Evolutionary conservation across 306 rosid species (phyloP).

Genomic region (Citrullus colocynthis): DNA sequence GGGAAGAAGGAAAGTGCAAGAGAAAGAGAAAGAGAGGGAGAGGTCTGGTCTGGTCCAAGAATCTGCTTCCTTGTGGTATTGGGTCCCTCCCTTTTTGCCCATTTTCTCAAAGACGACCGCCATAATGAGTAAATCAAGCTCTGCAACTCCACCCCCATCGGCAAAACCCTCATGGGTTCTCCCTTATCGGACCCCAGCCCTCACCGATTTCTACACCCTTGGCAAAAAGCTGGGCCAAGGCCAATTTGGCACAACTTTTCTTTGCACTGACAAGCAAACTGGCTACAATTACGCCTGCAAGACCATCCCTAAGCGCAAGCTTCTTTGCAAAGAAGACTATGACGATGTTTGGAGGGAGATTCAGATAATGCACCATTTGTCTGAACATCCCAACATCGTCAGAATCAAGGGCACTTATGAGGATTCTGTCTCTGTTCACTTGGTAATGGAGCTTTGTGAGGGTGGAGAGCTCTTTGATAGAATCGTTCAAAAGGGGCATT

Average conservation of each 20-base stretch:
- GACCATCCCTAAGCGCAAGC: slow-evolving; percentile 39
- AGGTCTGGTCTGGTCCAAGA: neutral
- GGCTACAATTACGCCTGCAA: slow-evolving; percentile 30
- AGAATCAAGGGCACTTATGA: slow-evolving; percentile 32
- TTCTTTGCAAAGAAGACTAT: slow-evolving; percentile 25
- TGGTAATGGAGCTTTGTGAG: slow-evolving; percentile 36
- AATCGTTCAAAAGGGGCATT: slow-evolving; percentile 29
- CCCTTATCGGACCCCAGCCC: slow-evolving; percentile 25
- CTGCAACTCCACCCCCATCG: slow-evolving; percentile 7
- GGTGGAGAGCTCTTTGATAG: slow-evolving; percentile 41
- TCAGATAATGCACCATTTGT: slow-evolving; percentile 44
- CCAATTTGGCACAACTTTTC: slow-evolving; percentile 36
- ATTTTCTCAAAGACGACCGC: neutral
- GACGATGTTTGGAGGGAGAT: slow-evolving; percentile 40
- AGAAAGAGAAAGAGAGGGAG: neutral
- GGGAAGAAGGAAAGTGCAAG: neutral
- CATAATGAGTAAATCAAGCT: slow-evolving; percentile 23
- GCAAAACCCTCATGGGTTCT: slow-evolving; percentile 29
- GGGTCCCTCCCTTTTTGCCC: slow-evolving; percentile 3
- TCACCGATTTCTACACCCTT: slow-evolving; percentile 20
- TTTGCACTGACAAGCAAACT: slow-evolving; percentile 17
- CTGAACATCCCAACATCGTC: slow-evolving; percentile 32
- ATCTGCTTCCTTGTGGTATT: neutral
- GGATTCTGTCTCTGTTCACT: slow-evolving; percentile 17
- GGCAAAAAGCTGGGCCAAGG: slow-evolving; percentile 32